Base-by-base conservation (phyloP, 495 filamentous ascomycete species). In the Penicillium lividum region DNA sequence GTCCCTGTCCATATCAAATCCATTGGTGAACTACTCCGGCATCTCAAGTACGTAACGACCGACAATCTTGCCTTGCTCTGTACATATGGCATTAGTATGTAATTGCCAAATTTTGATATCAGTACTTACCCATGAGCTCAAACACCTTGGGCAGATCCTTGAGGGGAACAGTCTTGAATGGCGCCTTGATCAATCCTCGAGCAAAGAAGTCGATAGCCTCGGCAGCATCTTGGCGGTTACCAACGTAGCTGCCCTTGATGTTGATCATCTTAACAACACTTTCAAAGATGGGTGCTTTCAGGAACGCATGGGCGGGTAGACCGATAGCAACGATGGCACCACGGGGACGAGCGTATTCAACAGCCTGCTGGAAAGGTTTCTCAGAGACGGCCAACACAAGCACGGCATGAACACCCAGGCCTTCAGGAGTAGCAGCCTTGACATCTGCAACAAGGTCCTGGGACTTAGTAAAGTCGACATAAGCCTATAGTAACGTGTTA, bases 161-260 rank as follows among this genome's bases (percentile, higher is more conserved):
- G 60, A 98, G 73, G 1, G 91, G 90, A 50, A 86, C 84, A 33
- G 81, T 83, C 86, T 96, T 94, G 82, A 85, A 93, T 0, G 93
- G 93, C 1, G 86, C 86, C 57, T 90, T 87, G 81, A 97, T 90
- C 60, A 94, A 68, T 3, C 93, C 93, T 15, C 90, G 80, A 30
- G 82, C 71, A 77, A 85, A 96, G 81, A 97, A 97, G 63, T 96
- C 93, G 45, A 97, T 73, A 7, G 92, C 92, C 72, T 97, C 93
- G 13, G 84, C 78, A 0, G 82, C 88, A 66, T 98, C 93, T 69
- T 89, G 84, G 45, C 90, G 84, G 73, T 93, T 96, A 43, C 93
- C 93, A 58, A 97, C 93, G 67, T 97, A 97, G 61, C 85, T 89
- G 44, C 93, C 93, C 79, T 90, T 92, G 82, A 98, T 97, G 61